phyloP scores from a whole-genome alignment of 2,329 filamentous ascomycete species.

The Aspergillus sojae region DNA sequence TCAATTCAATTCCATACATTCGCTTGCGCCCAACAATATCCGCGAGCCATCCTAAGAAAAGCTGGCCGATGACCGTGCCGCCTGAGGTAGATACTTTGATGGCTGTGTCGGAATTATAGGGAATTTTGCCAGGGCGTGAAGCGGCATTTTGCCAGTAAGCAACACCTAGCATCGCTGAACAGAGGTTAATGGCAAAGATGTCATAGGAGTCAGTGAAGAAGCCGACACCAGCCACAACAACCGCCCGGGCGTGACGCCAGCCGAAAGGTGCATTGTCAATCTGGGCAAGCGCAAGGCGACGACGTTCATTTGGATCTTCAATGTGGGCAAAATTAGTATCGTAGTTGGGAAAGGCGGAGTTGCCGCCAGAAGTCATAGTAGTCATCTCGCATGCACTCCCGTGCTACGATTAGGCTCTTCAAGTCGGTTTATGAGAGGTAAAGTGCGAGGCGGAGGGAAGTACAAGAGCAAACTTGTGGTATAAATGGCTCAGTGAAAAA shows the following conservation, averaged over 20 bases:
- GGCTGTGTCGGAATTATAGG: conserved; percentile 70
- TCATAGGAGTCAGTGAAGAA: conserved; percentile 90
- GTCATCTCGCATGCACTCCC: neutral
- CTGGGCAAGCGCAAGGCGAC: conserved; percentile 76
- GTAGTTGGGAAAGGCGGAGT: conserved; percentile 67
- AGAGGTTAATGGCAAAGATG: conserved; percentile 75
- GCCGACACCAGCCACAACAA: conserved; percentile 77
- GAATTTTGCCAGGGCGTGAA: conserved; percentile 55
- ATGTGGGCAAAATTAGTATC: conserved; percentile 16
- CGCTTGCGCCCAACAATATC: conserved; percentile 77
- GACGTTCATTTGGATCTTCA: conserved; percentile 72
- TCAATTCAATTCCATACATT: conserved; percentile 83
- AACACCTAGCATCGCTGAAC: conserved; percentile 75
- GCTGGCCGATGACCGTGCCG: conserved; percentile 80
- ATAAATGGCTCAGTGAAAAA: neutral
- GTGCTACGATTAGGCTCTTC: neutral
- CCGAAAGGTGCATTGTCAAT: conserved; percentile 81
- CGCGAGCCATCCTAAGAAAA: conserved; percentile 76
- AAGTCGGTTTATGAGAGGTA: neutral
- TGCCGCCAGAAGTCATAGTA: conserved; percentile 31
- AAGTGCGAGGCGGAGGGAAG: neutral
- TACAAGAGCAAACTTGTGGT: neutral
- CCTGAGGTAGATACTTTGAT: conserved; percentile 85
- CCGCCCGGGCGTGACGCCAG: conserved; percentile 80
- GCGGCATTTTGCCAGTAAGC: conserved; percentile 69